phyloP scores from a whole-genome alignment of 305 asterid genomes.

The Fraxinus nigra region DNA sequence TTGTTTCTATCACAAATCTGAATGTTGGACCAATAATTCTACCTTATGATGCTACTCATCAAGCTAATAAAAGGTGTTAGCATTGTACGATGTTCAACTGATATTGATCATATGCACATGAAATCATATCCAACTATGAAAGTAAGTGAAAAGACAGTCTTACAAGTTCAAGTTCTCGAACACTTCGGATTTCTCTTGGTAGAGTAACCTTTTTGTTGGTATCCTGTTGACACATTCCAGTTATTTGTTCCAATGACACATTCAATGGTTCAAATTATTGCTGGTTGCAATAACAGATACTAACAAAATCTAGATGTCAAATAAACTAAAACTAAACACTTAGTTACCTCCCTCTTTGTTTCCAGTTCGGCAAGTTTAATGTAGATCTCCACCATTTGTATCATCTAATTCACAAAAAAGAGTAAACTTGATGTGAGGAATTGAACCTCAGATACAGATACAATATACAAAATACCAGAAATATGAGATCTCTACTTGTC shows the following conservation, averaged over 20 bases:
- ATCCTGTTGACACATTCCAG: constrained; percentile 55
- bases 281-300: constrained; percentile 16
- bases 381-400: constrained; percentile 97
- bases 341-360: constrained; percentile 81
- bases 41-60: constrained; percentile 11
- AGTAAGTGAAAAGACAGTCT: constrained; percentile 35
- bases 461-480: constrained; percentile 20
- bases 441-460: constrained; percentile 13
- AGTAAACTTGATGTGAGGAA: constrained; percentile 18
- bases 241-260: constrained; percentile 24
- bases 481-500: constrained; percentile 54
- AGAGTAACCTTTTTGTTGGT: constrained; percentile 74
- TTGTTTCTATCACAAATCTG: background rate
- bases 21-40: background rate
- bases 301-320: background rate
- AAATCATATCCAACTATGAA: constrained; percentile 22
- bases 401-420: constrained; percentile 58
- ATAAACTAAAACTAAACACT: constrained; percentile 20
- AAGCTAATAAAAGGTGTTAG: constrained; percentile 14
- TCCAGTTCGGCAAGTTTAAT: constrained; percentile 96
- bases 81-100: background rate
- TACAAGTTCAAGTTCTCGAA: constrained; percentile 87
- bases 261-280: constrained; percentile 8
- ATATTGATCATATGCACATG: constrained; percentile 3
- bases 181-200: constrained; percentile 89